Base-by-base conservation (phyloP, 2,329 filamentous ascomycete genomes). In the Akanthomyces dipterigenus region DNA sequence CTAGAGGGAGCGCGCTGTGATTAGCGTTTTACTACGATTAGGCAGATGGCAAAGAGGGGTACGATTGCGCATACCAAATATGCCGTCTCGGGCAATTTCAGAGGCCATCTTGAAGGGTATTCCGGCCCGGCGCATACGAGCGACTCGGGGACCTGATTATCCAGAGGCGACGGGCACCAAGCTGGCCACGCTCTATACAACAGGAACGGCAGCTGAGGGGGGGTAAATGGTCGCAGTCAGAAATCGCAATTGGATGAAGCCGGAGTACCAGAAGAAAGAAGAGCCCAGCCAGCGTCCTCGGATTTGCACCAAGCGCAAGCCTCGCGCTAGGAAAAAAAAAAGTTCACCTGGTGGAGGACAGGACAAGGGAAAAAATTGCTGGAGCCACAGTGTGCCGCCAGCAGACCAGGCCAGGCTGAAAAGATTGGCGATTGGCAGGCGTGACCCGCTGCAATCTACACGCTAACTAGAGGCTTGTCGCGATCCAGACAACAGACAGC, bases 21-120 rank as follows among this genome's bases (percentile, higher is more conserved):
- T 34, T 53, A 49, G 34, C 53, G 31, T 42, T 20, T 24, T 22
- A 31, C 28, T 36, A 28, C n/a, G 12, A 12, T 16, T 1, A 18
- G 22, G 18, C 5, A 18, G 40, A 24, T 38, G n/a, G 31, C n/a
- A 18, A 31, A 26, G 40, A 22, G 22, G 18, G 12, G 16, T n/a
- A 20, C n/a, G 46, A 43, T 53, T 16, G 40, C 38, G 72, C 76
- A 63, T 78, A 85, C 82, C 82, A 68, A 85, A 84, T 67, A 84
- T 78, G 73, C 82, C 82, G 68, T 86, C 82, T 60, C 82, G 73
- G 67, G 82, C 74, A 66, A 76, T 74, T 66, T 80, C 76, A 65
- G 78, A 75, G 63, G 81, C 81, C 82, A 85, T 85, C 71, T 73
- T 83, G 66, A 73, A 67, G 60, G 77, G 49, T 59, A 68, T 70